phyloP scores from a whole-genome alignment of 1,139 yeast species.

The Sugiyamaella pinicola region DNA sequence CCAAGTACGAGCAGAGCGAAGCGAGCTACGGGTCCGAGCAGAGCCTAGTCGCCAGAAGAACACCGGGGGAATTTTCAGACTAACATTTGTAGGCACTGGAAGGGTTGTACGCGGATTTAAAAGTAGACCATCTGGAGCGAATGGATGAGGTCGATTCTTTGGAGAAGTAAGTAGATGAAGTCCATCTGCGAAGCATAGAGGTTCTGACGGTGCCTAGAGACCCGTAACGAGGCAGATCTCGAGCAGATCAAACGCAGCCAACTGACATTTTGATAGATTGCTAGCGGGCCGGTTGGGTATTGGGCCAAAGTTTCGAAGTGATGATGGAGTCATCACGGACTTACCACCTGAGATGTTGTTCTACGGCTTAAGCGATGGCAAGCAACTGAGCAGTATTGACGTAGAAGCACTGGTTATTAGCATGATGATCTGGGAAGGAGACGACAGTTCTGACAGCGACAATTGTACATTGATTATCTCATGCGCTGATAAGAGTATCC shows the following conservation, averaged over 20 bases:
- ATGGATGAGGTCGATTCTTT: conserved; percentile 5
- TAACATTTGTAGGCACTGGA: conserved; percentile 16
- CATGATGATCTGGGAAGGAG: conserved; percentile 6
- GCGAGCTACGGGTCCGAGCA: no score
- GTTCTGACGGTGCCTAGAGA: no score
- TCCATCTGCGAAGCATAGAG: no score
- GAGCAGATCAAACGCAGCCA: no score
- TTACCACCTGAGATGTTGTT: conserved; percentile 17
- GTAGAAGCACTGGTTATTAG: conserved; percentile 20
- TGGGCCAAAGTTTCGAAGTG: conserved; percentile 17
- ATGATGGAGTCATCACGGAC: conserved; percentile 2
- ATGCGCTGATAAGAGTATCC: conserved; percentile 33
- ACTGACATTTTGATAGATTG: conserved; percentile 2
- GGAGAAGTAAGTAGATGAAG: conserved; percentile 16
- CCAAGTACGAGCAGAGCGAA: conserved; percentile 12
- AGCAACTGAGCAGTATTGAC: neutral
- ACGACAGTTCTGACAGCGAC: no score
- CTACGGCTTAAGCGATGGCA: conserved; percentile 3
- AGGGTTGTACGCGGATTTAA: conserved; percentile 18
- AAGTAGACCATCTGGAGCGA: conserved; percentile 2
- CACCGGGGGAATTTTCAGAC: no score
- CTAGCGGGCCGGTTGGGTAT: conserved; percentile 7
- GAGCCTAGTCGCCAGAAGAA: neutral
- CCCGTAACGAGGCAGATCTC: no score
- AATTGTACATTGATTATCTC: conserved; percentile 26